These are phyloP conservation scores for Spathaspora gorwiae DNA, from an alignment of 805 yeast species.

Conservation along the genomic window DNA sequence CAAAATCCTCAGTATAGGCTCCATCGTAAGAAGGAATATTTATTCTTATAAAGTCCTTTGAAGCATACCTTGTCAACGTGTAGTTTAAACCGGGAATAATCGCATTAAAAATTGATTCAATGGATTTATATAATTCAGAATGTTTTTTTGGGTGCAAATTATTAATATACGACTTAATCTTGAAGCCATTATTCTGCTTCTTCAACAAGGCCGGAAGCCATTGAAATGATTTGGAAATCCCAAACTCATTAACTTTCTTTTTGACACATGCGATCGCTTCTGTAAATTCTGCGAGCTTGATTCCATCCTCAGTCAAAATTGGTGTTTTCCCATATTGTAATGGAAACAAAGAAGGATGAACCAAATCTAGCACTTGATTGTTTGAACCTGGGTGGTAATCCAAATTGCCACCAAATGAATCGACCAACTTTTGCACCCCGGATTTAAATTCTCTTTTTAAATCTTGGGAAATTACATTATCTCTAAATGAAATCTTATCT, in stretches of 20 bases:
- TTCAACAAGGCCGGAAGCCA: constrained; percentile 33
- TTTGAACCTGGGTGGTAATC: constrained; percentile 38
- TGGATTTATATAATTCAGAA: constrained; percentile 21
- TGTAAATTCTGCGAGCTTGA: constrained; percentile 9
- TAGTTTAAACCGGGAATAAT: constrained; percentile 29
- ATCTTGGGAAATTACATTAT: constrained; percentile 11
- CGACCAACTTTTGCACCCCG: constrained; percentile 11
- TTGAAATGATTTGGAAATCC: constrained; percentile 25
- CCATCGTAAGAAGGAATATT: constrained; percentile 11
- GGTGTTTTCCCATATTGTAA: constrained; percentile 26
- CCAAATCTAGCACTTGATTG: constrained; percentile 33
- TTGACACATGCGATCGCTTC: constrained; percentile 10
- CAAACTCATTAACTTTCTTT: constrained; percentile 8
- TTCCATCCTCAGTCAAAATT: constrained; percentile 6
- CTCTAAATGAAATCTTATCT: constrained; percentile 17
- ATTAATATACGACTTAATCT: constrained; percentile 34
- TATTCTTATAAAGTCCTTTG: constrained; percentile 13
- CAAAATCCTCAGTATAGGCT: constrained; percentile 13
- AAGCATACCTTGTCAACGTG: constrained; percentile 19
- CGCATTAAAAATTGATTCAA: constrained; percentile 25
- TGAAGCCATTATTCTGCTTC: constrained; percentile 7
- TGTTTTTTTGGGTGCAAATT: constrained; percentile 32
- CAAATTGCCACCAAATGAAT: constrained; percentile 11
- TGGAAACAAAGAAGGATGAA: constrained; percentile 39
- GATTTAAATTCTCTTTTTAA: constrained; percentile 9